These are phyloP conservation scores for Apiospora marii DNA, from an alignment of 2,329 filamentous ascomycete species.

Conservation along the genomic window DNA sequence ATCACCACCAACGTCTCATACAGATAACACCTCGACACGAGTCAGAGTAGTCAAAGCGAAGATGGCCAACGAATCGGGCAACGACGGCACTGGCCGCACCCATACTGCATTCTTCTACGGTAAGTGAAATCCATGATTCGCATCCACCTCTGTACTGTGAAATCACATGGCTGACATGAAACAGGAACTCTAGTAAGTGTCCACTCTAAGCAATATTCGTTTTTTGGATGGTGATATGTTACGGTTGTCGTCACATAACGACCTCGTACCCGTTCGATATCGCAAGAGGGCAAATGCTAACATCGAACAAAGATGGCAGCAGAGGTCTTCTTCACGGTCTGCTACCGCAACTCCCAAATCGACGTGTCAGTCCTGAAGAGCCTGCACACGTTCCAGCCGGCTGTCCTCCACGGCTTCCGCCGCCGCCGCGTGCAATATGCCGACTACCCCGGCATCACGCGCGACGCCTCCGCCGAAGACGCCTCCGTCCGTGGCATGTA, in stretches of 20 bases:
- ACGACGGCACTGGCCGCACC: conserved; percentile 35
- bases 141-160: not conserved
- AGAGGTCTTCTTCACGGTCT: conserved; percentile 84
- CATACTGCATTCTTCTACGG: conserved; percentile 66
- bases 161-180: conserved; percentile 35
- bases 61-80: not conserved
- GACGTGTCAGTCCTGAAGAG: conserved; percentile 51
- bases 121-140: conserved; percentile 38
- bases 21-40: not conserved
- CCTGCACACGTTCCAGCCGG: conserved; percentile 73
- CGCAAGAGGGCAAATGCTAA: conserved; percentile 27
- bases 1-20: not conserved
- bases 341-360: conserved; percentile 67
- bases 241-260: not conserved
- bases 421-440: conserved; percentile 72
- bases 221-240: too few species aligned
- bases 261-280: not conserved
- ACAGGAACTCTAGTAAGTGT: conserved; percentile 49
- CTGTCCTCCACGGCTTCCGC: conserved; percentile 76
- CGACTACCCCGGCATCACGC: conserved; percentile 84
- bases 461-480: conserved; percentile 47
- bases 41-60: not conserved
- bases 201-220: not conserved
- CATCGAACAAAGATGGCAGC: conserved; percentile 71
- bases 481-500: conserved; percentile 76